Evolutionary conservation across 257 asterid species (phyloP).

Genomic region (Salvia miltiorrhiza): DNA sequence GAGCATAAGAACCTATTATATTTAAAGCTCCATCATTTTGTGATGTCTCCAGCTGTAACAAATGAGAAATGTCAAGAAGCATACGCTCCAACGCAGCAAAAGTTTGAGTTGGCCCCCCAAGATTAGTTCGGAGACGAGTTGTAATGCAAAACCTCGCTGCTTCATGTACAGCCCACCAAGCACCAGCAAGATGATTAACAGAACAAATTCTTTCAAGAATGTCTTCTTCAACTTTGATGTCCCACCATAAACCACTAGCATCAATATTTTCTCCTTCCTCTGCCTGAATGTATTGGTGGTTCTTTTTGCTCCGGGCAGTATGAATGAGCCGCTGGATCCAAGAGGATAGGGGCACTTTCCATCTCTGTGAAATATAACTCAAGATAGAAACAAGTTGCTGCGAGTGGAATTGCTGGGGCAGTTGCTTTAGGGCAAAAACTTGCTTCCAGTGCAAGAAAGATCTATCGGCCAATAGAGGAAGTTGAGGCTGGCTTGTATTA

Average conservation of each 20-base stretch:
- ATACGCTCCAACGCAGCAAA: conserved; percentile 98
- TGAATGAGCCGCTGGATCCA: conserved; percentile 89
- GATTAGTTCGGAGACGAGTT: conserved; percentile 95
- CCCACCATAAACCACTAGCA: conserved; percentile 65
- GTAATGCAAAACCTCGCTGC: conserved; percentile 95
- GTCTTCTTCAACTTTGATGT: conserved; percentile 66
- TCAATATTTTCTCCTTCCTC: conserved; percentile 59
- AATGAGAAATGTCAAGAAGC: conserved; percentile 92
- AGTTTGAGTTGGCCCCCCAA: conserved; percentile 99
- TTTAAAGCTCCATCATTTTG: conserved; percentile 81
- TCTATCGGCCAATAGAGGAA: conserved; percentile 37
- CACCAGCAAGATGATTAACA: conserved; percentile 81
- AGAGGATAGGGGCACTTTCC: conserved; percentile 89
- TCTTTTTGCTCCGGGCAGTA: conserved; percentile 59
- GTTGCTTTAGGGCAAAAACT: conserved; percentile 79
- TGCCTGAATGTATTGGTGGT: conserved; percentile 40
- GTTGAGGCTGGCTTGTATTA: conserved; percentile 42
- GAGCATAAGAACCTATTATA: conserved; percentile 77
- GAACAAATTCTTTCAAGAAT: conserved; percentile 68
- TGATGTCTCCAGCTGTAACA: conserved; percentile 74
- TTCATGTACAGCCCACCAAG: conserved; percentile 99
- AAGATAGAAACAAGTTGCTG: conserved; percentile 91
- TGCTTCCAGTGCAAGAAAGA: conserved; percentile 79
- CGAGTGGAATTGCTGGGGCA: conserved; percentile 83
- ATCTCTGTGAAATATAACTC: conserved; percentile 94